These are phyloP conservation scores for Lactarius vividus DNA, from an alignment of 768 basidiomycete species.

Conservation along the genomic window DNA sequence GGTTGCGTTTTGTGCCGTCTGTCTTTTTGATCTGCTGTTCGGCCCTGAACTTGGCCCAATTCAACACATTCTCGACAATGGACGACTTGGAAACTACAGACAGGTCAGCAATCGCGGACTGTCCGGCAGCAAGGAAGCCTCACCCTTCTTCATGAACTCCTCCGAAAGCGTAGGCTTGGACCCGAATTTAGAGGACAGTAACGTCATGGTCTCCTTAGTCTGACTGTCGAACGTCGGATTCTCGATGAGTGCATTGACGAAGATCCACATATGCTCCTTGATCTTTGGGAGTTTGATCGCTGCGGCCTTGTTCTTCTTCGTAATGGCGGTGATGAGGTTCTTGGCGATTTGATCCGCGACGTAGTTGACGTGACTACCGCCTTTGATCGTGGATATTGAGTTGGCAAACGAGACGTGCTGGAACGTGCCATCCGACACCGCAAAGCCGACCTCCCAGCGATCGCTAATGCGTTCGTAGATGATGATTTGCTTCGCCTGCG, in stretches of 20 bases:
- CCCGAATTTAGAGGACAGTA: constrained; percentile 86
- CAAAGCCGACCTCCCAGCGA: constrained; percentile 95
- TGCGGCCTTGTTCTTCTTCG: constrained; percentile 98
- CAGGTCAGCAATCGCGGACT: background rate
- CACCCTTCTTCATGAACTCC: constrained; percentile 96
- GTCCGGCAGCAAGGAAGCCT: constrained; percentile 25
- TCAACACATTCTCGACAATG: constrained; percentile 88
- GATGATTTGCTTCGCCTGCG: constrained; percentile 68
- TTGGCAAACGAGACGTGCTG: constrained; percentile 98
- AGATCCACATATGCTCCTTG: constrained; percentile 98
- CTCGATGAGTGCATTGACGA: constrained; percentile 92
- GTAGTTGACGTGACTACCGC: constrained; percentile 86
- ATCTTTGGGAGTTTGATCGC: constrained; percentile 90
- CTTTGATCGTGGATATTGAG: constrained; percentile 94
- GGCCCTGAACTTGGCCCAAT: constrained; percentile 96
- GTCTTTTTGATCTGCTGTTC: constrained; percentile 96
- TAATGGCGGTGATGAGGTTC: constrained; percentile 71
- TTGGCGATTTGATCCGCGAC: constrained; percentile 90
- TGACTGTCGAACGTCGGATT: constrained; percentile 99
- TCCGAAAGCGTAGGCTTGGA: constrained; percentile 81
- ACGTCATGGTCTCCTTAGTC: constrained; percentile 93
- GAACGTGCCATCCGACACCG: constrained; percentile 88
- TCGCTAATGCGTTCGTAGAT: constrained; percentile 77
- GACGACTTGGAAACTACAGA: constrained; percentile 76
- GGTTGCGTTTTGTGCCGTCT: constrained; percentile 84